Base-by-base conservation (phyloP, 768 basidiomycete genomes). In the Polyporus arcularius region DNA sequence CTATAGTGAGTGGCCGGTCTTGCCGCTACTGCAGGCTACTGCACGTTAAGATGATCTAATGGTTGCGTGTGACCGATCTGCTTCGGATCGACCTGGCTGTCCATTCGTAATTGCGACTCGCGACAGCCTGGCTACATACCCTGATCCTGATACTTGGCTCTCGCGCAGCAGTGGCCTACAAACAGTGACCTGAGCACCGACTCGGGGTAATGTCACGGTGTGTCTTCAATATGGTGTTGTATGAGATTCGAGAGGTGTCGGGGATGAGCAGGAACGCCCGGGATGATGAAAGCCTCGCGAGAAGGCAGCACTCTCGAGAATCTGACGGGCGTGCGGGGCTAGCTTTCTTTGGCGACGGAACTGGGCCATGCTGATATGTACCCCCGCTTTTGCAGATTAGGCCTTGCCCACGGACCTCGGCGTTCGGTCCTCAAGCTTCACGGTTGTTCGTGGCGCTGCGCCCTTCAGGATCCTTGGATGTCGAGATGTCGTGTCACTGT, bases 31-130 rank as follows among this genome's bases (percentile, higher is more conserved):
- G 21, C 21, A 26, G 21, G 21, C 21, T 26, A 26, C 41, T 8
- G 16, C 31, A 28, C 48, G 42, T 45, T 42, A 38, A 28, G 18
- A 47, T 55, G 60, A 61, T 61, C 53, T 54, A 30, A 38, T 51
- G 51, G 60, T 53, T 53, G 55, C 60, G 54, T 61, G 60, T 55
- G 15, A 48, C 21, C 21, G 52, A 26, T 35, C 32, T 16, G 48
- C 26, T 11, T 28, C 31, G 55, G 50, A 48, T 48, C 45, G 48
- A 45, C 39, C n/a, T 21, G 16, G 42, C 43, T 14, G 21, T 35
- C 11, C 35, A 7, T 35, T 35, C 35, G 35, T 35, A 35, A 35
- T 35, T 7, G 3, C 7, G 35, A 35, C 35, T 11, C 6, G 35
- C 35, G 49, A 21, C 10, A 38, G 16, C 40, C 39, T 48, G 55